Evolutionary conservation across 495 filamentous ascomycete genomes (phyloP), one percentile per base, ranked within the genome.

Genomic region (Daldinia bambusicola): DNA sequence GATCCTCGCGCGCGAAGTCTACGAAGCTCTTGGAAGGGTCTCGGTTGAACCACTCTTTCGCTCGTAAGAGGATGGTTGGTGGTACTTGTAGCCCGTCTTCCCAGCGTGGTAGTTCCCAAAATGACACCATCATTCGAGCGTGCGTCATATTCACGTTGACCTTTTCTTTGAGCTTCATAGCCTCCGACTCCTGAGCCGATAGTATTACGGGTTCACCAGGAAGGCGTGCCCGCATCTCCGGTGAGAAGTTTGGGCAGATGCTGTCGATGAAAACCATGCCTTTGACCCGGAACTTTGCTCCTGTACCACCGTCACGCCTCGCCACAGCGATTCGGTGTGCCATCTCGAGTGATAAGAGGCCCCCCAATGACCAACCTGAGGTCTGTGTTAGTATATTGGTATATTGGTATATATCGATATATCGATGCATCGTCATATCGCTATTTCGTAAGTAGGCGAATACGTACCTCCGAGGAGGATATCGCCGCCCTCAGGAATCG

Each of bases 251-350:
- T 8, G 82, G 78, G 52, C 74, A 83, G 12, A 83, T 63, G 36
- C 72, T 79, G 58, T 85, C 83, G n/a, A 85, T 73, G 73, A 84
- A 79, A 55, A 85, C 50, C 32, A 85, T 79, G 4, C 83, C 83
- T 0, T 81, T 0, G 2, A 85, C 61, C 0, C 61, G 67, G 13
- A 82, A 50, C 0, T 61, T 65, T 40, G 73, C 70, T 13, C 34
- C 40, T 48, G 26, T 51, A 30, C 58, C 16, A 41, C 31, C 57
- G 4, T 55, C 50, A 10, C 55, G 65, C 32, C 38, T 57, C 14
- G 65, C 65, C 10, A 66, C 10, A 0, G 75, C 78, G 14, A 84
- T 60, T 58, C 78, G 73, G 43, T 74, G 71, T 12, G 82, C 78
- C 10, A 84, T 65, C 68, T 83, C 82, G 4, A 85, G 61, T 0